Base-by-base conservation (phyloP, 768 basidiomycete species). In the Dictyophora rubrovolvata region DNA sequence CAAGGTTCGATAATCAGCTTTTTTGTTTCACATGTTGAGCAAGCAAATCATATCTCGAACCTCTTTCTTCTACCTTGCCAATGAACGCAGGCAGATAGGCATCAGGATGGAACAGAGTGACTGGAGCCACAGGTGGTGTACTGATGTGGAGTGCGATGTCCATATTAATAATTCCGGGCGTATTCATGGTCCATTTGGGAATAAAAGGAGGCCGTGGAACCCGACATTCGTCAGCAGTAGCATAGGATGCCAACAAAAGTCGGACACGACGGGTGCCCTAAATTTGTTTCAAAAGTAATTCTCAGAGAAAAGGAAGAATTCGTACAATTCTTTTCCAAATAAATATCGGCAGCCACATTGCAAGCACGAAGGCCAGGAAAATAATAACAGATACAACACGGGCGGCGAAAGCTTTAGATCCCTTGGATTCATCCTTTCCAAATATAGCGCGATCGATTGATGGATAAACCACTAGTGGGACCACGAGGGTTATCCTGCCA, bases 321-420 rank as follows among this genome's bases (percentile, higher is more conserved):
- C 48, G 17, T 34, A 75, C 72, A 56, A 71, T 61, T 35, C 65
- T 71, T 62, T 83, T 82, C 79, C 79, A 82, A 21, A 75, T 48
- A 46, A 72, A 49, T 47, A 79, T 65, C 6, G 80, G 81, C 2
- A 68, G 46, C 49, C 70, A 65, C 65, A 80, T 71, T 53, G 79
- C 46, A 22, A 75, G 22, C 55, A 74, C 61, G 18, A 72, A 64
- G 16, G 66, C 77, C 50, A 80, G n/a, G 21, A 69, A 72, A 22
- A 74, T 64, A 6, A 63, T 74, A 36, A 78, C 61, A 18, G 69
- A 66, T 36, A 73, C 68, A 14, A 69, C 65, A 21, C 76, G 74
- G 14, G 75, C 71, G 56, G 75, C 54, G 67, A 69, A 69, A 58
- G 54, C 55, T 12, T 67, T 57, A 28, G 68, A 62, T 17, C 58